phyloP scores from a whole-genome alignment of 352 stramenopile genomes.

The Phytophthora ramorum region DNA sequence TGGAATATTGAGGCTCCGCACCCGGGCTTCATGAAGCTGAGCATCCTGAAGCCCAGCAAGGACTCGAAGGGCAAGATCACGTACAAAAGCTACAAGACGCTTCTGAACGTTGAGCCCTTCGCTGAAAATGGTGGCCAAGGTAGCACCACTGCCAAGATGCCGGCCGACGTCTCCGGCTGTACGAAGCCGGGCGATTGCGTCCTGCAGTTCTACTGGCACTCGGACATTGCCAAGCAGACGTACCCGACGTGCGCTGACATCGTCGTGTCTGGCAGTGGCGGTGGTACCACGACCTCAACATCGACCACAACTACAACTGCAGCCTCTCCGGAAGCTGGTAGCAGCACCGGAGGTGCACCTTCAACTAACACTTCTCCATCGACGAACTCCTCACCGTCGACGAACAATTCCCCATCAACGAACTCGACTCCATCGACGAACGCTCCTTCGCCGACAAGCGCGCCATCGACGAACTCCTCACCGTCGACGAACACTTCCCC shows the following conservation, averaged over 20 bases:
- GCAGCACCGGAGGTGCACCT: too few relatives aligned
- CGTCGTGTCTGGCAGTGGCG: constrained; percentile 35
- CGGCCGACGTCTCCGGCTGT: constrained; percentile 43
- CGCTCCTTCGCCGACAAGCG: neutral
- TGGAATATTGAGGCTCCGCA: constrained; percentile 65
- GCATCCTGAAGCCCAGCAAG: constrained; percentile 55
- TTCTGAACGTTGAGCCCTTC: constrained; percentile 55
- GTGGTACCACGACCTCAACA: constrained; percentile 12
- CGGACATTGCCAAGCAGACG: constrained; percentile 45
- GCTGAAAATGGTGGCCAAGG: constrained; percentile 39
- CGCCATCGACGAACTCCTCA: neutral
- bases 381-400: neutral
- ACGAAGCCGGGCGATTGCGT: constrained; percentile 41
- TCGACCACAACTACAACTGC: constrained; percentile 36
- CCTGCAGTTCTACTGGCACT: constrained; percentile 53
- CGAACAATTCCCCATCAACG: neutral
- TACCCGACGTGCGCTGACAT: constrained; percentile 50
- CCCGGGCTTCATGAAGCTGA: constrained; percentile 57
- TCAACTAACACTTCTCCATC: neutral
- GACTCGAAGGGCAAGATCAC: constrained; percentile 49
- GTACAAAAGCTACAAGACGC: constrained; percentile 44
- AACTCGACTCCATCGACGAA: neutral
- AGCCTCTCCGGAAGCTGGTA: too few relatives aligned
- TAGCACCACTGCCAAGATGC: constrained; percentile 46
- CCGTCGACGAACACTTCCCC: neutral